phyloP scores from a whole-genome alignment of 352 stramenopile species.

The Phytophthora hybrid region DNA sequence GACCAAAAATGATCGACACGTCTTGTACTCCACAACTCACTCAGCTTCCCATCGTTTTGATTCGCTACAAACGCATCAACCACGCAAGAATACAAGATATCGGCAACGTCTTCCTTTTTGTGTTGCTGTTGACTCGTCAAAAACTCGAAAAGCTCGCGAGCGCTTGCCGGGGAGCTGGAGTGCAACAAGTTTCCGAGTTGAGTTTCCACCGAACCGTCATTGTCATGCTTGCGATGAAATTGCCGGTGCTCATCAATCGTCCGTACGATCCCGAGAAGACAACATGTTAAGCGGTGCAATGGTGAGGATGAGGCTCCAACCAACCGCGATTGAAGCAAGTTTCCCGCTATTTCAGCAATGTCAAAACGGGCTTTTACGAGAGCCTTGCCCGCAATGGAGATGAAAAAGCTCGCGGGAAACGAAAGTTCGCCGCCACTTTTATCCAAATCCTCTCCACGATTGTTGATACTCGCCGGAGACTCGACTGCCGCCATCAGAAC shows the following conservation, averaged over 20 bases:
- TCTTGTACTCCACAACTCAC: neutral
- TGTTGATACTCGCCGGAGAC: neutral
- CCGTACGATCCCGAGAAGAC: constrained; percentile 39
- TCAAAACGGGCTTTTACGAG: constrained; percentile 30
- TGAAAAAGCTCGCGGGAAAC: constrained; percentile 52
- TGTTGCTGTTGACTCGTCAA: constrained; percentile 11
- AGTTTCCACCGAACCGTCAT: neutral
- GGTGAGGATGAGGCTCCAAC: constrained; percentile 5
- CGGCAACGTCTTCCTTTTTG: neutral
- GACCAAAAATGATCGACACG: constrained; percentile 43
- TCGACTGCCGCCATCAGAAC: constrained; percentile 25
- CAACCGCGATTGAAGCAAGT: constrained; percentile 29
- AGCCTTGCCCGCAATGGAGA: constrained; percentile 44
- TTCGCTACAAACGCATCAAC: constrained; percentile 1
- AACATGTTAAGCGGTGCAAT: constrained; percentile 27
- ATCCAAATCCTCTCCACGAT: neutral
- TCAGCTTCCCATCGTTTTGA: neutral
- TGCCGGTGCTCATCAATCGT: constrained; percentile 23
- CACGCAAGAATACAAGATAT: constrained; percentile 6
- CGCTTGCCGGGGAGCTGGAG: constrained; percentile 12
- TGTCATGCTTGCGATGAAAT: neutral
- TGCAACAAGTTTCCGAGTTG: constrained; percentile 11
- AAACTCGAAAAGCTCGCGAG: constrained; percentile 35
- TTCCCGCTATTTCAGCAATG: constrained; percentile 46
- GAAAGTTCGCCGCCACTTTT: constrained; percentile 22